Percentiles rank a stretch among this genome's conserved stretches.
phyloP scores from a whole-genome alignment of 257 asterid genomes.

The Solanum chaucha region DNA sequence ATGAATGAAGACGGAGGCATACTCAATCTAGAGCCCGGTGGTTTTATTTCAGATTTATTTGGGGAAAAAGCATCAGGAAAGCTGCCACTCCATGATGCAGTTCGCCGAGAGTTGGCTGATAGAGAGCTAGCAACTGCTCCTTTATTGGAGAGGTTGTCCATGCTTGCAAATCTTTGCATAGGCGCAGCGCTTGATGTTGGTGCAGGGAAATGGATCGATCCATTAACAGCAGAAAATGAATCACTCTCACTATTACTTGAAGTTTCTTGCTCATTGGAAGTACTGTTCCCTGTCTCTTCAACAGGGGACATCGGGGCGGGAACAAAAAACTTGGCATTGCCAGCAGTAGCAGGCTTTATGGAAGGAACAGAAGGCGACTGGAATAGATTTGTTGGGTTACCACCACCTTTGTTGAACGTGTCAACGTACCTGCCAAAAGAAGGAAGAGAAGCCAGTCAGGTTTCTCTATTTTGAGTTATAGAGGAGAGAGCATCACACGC shows the following conservation, averaged over 20 bases:
- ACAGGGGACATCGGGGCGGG: conserved; percentile 41
- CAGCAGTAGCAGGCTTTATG: conserved; percentile 34
- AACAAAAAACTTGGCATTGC: conserved; percentile 68
- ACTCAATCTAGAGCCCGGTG: conserved; percentile 47
- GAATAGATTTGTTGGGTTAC: conserved; percentile 43
- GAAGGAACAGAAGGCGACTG: conserved; percentile 59
- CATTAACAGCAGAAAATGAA: conserved; percentile 24
- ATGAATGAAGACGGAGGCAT: conserved; percentile 18
- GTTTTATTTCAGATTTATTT: conserved; percentile 18
- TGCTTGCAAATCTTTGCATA: conserved; percentile 67
- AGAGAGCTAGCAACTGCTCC: conserved; percentile 23
- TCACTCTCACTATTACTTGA: conserved; percentile 19
- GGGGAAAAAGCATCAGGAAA: conserved; percentile 31
- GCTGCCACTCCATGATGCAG: conserved; percentile 94
- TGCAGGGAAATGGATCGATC: conserved; percentile 23
- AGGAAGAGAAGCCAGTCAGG: not conserved
- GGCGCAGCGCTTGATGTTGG: not conserved
- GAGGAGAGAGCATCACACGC: not conserved
- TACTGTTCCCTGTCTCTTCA: conserved; percentile 31
- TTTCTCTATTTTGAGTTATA: not conserved
- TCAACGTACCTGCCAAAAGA: conserved; percentile 31
- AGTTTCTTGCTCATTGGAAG: conserved; percentile 21
- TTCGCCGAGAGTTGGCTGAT: conserved; percentile 43
- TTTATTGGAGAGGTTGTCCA: conserved; percentile 47
- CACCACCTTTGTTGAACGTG: conserved; percentile 60